Evolutionary conservation across 2,329 filamentous ascomycete genomes (phyloP).

Genomic region (Didymella keratinophila): DNA sequence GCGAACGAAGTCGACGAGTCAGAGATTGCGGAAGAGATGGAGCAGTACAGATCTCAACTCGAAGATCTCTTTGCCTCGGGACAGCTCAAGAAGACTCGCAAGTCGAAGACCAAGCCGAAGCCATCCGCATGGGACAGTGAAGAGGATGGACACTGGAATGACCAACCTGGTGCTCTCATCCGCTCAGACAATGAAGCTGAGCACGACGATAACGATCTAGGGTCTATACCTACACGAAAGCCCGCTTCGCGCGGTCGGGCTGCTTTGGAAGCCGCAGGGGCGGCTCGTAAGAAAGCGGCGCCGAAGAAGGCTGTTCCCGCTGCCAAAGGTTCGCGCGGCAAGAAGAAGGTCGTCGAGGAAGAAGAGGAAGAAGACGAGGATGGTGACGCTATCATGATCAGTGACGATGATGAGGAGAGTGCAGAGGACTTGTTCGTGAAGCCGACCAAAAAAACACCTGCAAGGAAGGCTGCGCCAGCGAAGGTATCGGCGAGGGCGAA

Average conservation of each 20-base stretch:
- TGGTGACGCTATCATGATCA: constrained; percentile 54
- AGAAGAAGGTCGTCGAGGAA: constrained; percentile 52
- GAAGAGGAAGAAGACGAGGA: constrained; percentile 53
- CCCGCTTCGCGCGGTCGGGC: constrained; percentile 55
- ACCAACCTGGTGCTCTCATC: constrained; percentile 73
- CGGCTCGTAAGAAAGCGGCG: constrained; percentile 40
- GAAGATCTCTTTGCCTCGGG: constrained; percentile 77
- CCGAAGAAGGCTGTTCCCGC: constrained; percentile 47
- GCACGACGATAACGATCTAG: constrained; percentile 49
- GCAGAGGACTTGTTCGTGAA: constrained; percentile 55
- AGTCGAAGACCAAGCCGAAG: constrained; percentile 72
- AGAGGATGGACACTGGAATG: constrained; percentile 83
- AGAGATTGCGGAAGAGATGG: constrained; percentile 77
- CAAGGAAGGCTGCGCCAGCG: constrained; percentile 38
- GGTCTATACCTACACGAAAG: constrained; percentile 47
- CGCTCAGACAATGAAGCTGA: constrained; percentile 59
- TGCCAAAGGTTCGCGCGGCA: constrained; percentile 50
- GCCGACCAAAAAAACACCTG: constrained; percentile 38
- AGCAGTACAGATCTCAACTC: constrained; percentile 71
- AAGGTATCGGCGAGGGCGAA: constrained; percentile 23
- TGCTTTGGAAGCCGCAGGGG: constrained; percentile 50
- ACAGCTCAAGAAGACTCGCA: constrained; percentile 63
- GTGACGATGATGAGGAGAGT: constrained; percentile 59
- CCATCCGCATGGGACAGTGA: constrained; percentile 90
- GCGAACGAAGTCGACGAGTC: constrained; percentile 72